Evolutionary conservation across 192 early-diverging fungal species (phyloP).

Genomic region (Gryganskiella cystojenkinii): DNA sequence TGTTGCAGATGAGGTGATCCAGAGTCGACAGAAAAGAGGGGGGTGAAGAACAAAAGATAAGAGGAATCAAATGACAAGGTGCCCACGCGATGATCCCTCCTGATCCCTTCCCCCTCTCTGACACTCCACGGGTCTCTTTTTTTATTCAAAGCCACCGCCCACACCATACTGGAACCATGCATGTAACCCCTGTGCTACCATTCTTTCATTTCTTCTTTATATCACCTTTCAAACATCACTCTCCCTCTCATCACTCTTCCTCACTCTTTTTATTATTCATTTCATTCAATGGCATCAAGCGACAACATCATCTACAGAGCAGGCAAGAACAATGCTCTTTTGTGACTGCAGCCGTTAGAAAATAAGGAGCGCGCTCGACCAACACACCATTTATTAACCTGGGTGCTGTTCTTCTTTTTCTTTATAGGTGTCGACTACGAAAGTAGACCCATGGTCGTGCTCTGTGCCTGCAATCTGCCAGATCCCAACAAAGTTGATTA

Average conservation of each 20-base stretch:
- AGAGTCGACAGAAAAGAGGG: not conserved
- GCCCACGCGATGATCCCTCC: too few species aligned
- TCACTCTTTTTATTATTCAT: not conserved
- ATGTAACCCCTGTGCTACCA: not conserved
- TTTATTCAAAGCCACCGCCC: too few species aligned
- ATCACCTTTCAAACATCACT: not conserved
- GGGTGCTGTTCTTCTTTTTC: not conserved
- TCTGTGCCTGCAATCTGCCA: conserved; percentile 89
- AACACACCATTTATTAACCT: too few species aligned
- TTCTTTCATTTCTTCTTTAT: conserved; percentile 1
- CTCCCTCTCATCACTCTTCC: too few species aligned
- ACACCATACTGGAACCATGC: too few species aligned
- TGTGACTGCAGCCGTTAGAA: not conserved
- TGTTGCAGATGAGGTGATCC: not conserved
- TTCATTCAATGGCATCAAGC: conserved; percentile 34
- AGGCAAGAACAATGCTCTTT: conserved; percentile 22
- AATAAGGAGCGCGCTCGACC: not conserved
- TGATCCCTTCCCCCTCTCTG: too few species aligned
- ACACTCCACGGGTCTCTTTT: too few species aligned
- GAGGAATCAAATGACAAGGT: not conserved
- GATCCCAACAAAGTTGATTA: conserved; percentile 86
- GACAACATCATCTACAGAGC: conserved; percentile 51
- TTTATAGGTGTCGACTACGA: conserved; percentile 84
- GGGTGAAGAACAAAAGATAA: not conserved
- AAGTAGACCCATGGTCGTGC: conserved; percentile 82